phyloP scores from a whole-genome alignment of 2,329 filamentous ascomycete genomes.

The Aspergillus viridinutans region DNA sequence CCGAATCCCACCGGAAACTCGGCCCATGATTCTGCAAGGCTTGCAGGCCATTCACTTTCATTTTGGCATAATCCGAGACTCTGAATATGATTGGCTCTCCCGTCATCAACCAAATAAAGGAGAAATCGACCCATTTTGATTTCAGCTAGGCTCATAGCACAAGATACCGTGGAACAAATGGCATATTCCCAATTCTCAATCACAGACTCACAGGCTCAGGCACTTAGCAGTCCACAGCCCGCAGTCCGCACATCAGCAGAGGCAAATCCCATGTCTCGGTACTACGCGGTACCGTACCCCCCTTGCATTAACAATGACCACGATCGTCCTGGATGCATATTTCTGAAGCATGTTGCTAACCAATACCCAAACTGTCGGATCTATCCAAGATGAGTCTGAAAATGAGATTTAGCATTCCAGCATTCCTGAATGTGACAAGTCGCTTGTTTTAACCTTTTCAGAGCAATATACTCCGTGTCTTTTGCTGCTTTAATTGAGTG shows the following conservation, averaged over 20 bases:
- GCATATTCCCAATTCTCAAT: too few relatives aligned
- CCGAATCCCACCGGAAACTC: background rate
- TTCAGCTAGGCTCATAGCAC: background rate
- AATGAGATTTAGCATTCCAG: background rate
- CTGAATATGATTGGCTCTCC: too few relatives aligned
- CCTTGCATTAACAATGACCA: background rate
- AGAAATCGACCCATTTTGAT: background rate
- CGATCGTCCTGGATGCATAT: background rate
- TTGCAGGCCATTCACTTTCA: too few relatives aligned
- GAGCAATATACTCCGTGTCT: background rate
- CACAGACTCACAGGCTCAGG: too few relatives aligned
- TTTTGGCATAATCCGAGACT: background rate
- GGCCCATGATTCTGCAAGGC: background rate
- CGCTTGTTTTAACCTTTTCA: background rate
- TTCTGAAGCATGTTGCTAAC: background rate
- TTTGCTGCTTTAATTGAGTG: background rate
- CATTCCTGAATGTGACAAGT: background rate
- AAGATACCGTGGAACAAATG: too few relatives aligned
- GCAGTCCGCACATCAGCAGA: background rate
- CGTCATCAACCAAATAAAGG: background rate
- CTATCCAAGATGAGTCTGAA: conserved; percentile 5
- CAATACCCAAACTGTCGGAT: conserved; percentile 19
- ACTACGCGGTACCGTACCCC: background rate
- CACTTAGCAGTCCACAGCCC: background rate
- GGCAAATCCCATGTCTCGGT: background rate